phyloP scores from a whole-genome alignment of 1,284 basidiomycete genomes.

The Apiotrichum akiyoshidainum region DNA sequence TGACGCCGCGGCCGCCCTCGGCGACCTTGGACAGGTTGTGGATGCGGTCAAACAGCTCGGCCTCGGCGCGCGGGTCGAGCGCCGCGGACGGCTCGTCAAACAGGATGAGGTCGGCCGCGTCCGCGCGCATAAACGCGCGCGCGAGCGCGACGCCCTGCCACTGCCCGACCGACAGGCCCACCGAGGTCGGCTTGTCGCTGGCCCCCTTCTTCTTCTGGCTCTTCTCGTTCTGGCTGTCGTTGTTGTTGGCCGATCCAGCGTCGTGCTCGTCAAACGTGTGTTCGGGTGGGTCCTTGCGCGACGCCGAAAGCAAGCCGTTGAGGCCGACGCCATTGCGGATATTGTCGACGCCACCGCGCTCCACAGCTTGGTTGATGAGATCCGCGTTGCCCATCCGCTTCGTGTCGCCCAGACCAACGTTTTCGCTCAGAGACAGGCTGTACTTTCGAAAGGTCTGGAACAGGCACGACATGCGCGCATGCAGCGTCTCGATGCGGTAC shows the following conservation, averaged over 20 bases:
- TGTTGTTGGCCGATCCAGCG: too few species aligned
- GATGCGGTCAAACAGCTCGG: conserved; percentile 60
- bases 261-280: too few species aligned
- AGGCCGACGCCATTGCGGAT: conserved; percentile 26
- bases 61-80: conserved; percentile 74
- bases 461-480: conserved; percentile 67
- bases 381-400: conserved; percentile 31
- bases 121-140: conserved; percentile 75
- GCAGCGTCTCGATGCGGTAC: conserved; percentile 64
- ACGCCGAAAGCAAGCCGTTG: conserved; percentile 10
- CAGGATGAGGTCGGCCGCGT: conserved; percentile 69
- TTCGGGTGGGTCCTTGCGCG: background rate
- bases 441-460: conserved; percentile 79
- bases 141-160: conserved; percentile 81
- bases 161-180: conserved; percentile 51
- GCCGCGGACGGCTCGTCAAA: conserved; percentile 63
- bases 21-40: conserved; percentile 22
- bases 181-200: background rate
- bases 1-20: conserved; percentile 51
- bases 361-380: conserved; percentile 61
- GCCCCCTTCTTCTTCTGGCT: background rate
- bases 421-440: conserved; percentile 67
- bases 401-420: conserved; percentile 71
- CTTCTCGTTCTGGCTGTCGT: too few species aligned
- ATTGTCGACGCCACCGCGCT: conserved; percentile 61